Evolutionary conservation across 768 basidiomycete genomes (phyloP).

Genomic region (Pholiota microspora): DNA sequence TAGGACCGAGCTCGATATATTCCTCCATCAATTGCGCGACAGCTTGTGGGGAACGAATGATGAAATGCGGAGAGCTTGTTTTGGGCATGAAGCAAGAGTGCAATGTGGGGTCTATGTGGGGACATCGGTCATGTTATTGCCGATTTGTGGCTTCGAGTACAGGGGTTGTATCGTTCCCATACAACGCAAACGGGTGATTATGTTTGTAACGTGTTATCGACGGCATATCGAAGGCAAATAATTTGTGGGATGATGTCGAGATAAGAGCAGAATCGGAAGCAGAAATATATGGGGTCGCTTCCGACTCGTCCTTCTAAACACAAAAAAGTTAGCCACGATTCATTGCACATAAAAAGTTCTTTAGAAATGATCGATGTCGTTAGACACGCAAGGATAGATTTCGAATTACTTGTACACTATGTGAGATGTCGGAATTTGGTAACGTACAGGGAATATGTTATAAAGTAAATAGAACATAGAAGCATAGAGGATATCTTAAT

Average conservation of each 20-base stretch:
- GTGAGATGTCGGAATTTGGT: background rate
- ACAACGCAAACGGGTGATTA: background rate
- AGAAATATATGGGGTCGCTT: too few relatives aligned
- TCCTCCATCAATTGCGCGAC: background rate
- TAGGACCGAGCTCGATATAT: background rate
- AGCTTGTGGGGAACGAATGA: conserved; percentile 7
- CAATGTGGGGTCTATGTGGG: background rate
- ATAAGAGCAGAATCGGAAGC: background rate
- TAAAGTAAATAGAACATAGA: too few relatives aligned
- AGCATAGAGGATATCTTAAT: background rate
- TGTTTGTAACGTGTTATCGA: too few relatives aligned
- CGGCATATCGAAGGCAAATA: too few relatives aligned
- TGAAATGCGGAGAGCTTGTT: background rate
- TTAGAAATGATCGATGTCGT: background rate
- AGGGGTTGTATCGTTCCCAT: background rate
- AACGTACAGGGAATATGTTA: too few relatives aligned
- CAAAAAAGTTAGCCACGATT: too few relatives aligned
- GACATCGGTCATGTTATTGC: background rate
- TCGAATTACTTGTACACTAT: background rate
- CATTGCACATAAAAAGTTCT: too few relatives aligned
- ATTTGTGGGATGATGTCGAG: background rate
- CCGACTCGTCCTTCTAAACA: too few relatives aligned
- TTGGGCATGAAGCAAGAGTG: background rate
- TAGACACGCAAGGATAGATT: background rate
- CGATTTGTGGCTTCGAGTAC: background rate